Evolutionary conservation across 805 yeast genomes (phyloP), one percentile per base, ranked within the genome.

Genomic region (Candida hungchunana): DNA sequence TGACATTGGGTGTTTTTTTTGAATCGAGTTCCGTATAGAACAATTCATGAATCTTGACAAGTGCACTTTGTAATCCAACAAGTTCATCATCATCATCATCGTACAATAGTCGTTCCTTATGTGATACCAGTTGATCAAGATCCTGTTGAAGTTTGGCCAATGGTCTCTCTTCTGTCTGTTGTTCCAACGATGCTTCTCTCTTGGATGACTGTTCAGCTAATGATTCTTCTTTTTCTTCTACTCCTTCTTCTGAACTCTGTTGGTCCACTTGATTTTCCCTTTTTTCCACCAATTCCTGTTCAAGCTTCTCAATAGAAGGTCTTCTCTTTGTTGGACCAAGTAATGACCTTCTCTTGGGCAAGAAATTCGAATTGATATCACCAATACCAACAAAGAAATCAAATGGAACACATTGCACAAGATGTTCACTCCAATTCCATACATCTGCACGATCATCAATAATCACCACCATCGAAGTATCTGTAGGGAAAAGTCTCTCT

Each of bases 381-480:
- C 98, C 98, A 38, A 90, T 87, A 9, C 97, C 97, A 24, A 89
- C 95, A 52, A 93, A 93, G 51, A 93, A 93, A 56, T 86, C 95
- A 58, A 87, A 93, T 0, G 98, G 98, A 2, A 88, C 82, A 5
- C 90, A 97, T 60, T 90, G 86, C 40, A 93, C 77, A 49, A 93
- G 64, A 55, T 93, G 89, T 10, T 82, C 79, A 47, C 87, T 84
- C 98, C 98, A 93, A 53, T 84, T 85, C 98, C 98, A 93, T 15
- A 93, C 98, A 59, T 93, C 98, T 3, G 97, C 98, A 56, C 98
- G 74, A 59, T 93, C 98, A 59, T 93, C 98, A 41, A 93, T 93
- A 30, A 93, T 81, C 3, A 85, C 93, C 21, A 93, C 98, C 95
- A 93, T 83, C 13, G 95, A 82, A 17, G 95, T 95, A 47, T 90